Base-by-base conservation (phyloP, 495 filamentous ascomycete genomes). In the Penicillium goetzii region DNA sequence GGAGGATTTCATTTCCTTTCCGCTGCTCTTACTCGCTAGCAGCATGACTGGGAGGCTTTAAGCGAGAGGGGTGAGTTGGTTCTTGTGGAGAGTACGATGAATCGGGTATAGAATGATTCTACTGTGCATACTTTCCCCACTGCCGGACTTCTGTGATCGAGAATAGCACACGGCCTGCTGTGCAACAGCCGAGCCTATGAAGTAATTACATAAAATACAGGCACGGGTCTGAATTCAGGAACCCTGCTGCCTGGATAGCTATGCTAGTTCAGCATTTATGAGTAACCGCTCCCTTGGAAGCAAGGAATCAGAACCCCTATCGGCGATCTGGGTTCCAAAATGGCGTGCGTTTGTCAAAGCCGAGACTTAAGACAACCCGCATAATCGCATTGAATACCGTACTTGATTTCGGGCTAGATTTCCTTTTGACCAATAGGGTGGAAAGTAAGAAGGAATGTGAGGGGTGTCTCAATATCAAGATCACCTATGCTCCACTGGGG, bases 401-500 rank as follows among this genome's bases (percentile, higher is more conserved):
- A 32, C 34, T 21, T 32, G 23, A 51, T 53, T 60, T 30, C 52
- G 41, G 33, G 19, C 10, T 43, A 49, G 4, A 7, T 38, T 47
- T 21, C 2, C 40, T 19, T 34, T 50, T 38, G 28, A 15, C 52
- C 12, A 56, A 62, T 56, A 52, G 26, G 17, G 38, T 61, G 50
- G 51, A 23, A n/a, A 8, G 15, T 11, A 49, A 25, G 25, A 49
- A 28, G 32, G 30, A 17, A 21, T 49, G 40, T 49, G 56, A 30
- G 56, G 57, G 26, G 28, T 23, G 10, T 14, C 41, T 30, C 43
- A 50, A 58, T 62, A 62, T 62, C 43, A 52, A 62, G 54, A n/a
- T 30, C 17, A 30, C 17, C 6, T 23, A 32, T 40, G 32, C 14
- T 41, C 40, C 41, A 62, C 60, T 33, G 17, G 8, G 43, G 8